Conservation (phyloP, 177 flowering plant species). For the Vitis hybrid region DNA sequence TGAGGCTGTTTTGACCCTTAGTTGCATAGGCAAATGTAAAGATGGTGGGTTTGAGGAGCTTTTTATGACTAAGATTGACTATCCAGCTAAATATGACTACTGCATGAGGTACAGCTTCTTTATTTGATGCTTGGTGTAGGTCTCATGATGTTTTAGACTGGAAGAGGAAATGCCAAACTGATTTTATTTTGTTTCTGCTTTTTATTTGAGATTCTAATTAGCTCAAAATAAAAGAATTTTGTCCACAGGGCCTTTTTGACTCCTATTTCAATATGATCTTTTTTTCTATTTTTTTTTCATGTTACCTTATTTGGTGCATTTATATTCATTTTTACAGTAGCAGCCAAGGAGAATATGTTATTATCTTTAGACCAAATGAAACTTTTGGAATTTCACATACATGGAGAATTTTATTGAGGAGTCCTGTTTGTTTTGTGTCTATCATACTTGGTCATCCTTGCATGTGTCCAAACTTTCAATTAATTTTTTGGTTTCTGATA, state of each 20-base stretch:
- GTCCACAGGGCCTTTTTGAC: neutral
- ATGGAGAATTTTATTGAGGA: too few relatives aligned
- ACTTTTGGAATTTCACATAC: neutral
- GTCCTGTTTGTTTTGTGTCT: too few relatives aligned
- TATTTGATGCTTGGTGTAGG: neutral
- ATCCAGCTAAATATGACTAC: conserved; percentile 77
- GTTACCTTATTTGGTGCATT: neutral
- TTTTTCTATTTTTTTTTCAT: neutral
- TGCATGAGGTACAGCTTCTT: conserved; percentile 56
- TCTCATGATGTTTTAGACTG: neutral
- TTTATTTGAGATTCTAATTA: neutral
- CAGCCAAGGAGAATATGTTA: neutral
- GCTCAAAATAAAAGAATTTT: neutral
- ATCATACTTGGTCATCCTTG: too few relatives aligned
- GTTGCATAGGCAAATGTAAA: conserved; percentile 53
- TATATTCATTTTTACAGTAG: neutral
- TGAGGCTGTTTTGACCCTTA: conserved; percentile 68
- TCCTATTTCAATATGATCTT: neutral
- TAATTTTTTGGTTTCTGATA: too few relatives aligned
- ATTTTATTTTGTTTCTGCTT: neutral
- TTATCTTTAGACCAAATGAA: neutral
- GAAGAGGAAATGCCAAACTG: neutral
- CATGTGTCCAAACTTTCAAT: too few relatives aligned
- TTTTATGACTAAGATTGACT: conserved; percentile 75
- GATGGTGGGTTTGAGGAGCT: conserved; percentile 80